phyloP scores from a whole-genome alignment of 2,329 filamentous ascomycete species.

The Aspergillus glaucus region DNA sequence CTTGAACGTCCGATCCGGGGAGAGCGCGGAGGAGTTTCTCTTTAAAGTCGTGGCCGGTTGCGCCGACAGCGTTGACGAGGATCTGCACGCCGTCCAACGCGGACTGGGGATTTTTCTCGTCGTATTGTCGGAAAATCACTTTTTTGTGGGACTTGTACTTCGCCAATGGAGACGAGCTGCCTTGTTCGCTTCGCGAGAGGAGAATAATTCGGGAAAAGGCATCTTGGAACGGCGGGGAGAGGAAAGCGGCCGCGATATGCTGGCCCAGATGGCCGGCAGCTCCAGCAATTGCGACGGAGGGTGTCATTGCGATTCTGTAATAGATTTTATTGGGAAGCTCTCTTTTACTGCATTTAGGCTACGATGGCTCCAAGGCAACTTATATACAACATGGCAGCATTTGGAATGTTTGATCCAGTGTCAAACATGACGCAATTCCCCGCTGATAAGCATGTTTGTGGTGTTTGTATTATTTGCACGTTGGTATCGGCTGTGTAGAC shows the following conservation, averaged over 20 bases:
- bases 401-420: background rate
- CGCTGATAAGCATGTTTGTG: background rate
- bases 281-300: constrained; percentile 20
- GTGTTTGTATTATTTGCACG: background rate
- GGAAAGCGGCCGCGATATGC: constrained; percentile 17
- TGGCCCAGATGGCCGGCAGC: constrained; percentile 21
- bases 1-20: constrained; percentile 17
- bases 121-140: constrained; percentile 4
- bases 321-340: background rate
- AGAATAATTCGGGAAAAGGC: constrained; percentile 20
- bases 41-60: constrained; percentile 22
- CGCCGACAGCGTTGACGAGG: constrained; percentile 26
- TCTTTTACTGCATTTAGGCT: background rate
- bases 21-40: constrained; percentile 20
- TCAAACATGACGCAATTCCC: background rate
- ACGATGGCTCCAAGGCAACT: background rate
- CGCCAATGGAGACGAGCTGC: background rate
- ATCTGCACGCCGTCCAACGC: constrained; percentile 25
- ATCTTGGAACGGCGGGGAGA: constrained; percentile 12
- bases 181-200: constrained; percentile 12
- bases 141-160: background rate
- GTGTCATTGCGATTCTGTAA: no score
- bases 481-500: background rate
- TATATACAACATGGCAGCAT: background rate
- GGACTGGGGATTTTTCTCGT: constrained; percentile 12